Conservation (phyloP, 2,329 filamentous ascomycete genomes). For the Hirsutella rhossiliensis region DNA sequence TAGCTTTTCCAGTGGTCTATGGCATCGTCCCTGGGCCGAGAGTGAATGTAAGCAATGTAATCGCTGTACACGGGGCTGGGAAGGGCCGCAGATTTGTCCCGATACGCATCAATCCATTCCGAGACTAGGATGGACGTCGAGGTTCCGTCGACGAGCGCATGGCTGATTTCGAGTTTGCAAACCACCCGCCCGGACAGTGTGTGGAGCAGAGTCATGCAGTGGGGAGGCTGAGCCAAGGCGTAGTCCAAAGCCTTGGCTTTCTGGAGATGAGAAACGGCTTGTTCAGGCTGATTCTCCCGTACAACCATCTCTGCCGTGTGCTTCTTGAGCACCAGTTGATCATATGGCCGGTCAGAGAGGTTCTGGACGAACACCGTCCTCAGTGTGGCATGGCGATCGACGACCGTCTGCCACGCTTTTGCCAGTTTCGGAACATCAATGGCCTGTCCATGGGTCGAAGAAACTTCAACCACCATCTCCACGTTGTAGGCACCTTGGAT, state of each 20-base stretch:
- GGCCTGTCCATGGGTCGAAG: too few relatives aligned
- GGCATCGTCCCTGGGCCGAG: too few relatives aligned
- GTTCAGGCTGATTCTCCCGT: too few relatives aligned
- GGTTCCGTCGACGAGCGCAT: constrained; percentile 5
- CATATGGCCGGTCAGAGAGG: neutral
- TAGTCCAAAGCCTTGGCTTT: neutral
- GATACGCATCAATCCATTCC: constrained; percentile 3
- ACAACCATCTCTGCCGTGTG: neutral
- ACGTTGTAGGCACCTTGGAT: neutral
- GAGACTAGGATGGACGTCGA: constrained; percentile 1
- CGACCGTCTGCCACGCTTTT: constrained; percentile 5
- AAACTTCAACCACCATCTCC: neutral
- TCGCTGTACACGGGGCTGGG: neutral
- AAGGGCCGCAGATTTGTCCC: neutral
- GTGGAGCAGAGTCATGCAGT: neutral
- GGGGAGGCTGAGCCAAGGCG: neutral
- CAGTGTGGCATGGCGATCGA: constrained; percentile 4
- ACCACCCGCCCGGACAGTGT: neutral
- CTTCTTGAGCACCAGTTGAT: constrained; percentile 1
- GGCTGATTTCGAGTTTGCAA: constrained; percentile 6
- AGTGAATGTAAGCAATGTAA: too few relatives aligned
- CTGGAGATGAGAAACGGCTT: too few relatives aligned
- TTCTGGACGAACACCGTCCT: constrained; percentile 5
- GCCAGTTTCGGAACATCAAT: too few relatives aligned
- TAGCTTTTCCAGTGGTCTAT: too few relatives aligned